A percentile compares a stretch with the other conserved stretches of the same genome.
phyloP scores from a whole-genome alignment of 306 rosid genomes.

The Sindora glabra region DNA sequence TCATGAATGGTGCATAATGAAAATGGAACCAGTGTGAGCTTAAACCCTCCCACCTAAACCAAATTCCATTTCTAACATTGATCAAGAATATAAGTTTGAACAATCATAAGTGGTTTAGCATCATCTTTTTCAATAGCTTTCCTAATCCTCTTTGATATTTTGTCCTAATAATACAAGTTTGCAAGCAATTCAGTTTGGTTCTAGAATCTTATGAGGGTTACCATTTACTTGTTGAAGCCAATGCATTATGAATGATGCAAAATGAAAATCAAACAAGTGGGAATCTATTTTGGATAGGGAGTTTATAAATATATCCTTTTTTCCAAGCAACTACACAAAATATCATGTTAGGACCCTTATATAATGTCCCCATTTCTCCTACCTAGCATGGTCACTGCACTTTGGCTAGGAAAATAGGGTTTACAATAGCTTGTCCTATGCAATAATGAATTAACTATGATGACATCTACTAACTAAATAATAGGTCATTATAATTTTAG shows the following conservation, averaged over 20 bases:
- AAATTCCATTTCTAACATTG: conserved; percentile 92
- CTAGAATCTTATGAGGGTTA: conserved; percentile 93
- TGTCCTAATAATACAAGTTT: conserved; percentile 67
- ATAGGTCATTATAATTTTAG: too few relatives aligned
- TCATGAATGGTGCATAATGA: too few relatives aligned
- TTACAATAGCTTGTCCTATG: too few relatives aligned
- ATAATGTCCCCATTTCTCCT: too few relatives aligned
- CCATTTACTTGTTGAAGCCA: conserved; percentile 80
- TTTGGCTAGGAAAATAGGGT: too few relatives aligned
- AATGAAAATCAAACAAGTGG: conserved; percentile 81
- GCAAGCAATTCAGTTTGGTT: conserved; percentile 71
- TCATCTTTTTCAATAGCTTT: conserved; percentile 54
- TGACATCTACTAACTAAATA: too few relatives aligned
- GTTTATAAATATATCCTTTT: conserved; percentile 88
- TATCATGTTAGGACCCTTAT: conserved; percentile 62
- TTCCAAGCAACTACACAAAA: conserved; percentile 91
- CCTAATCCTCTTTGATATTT: conserved; percentile 64
- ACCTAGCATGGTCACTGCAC: too few relatives aligned
- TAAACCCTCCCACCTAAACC: conserved; percentile 95
- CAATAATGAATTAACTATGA: too few relatives aligned
- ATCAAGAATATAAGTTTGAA: conserved; percentile 54
- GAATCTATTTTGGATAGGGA: conserved; percentile 61
- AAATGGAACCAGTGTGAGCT: conserved; percentile 88
- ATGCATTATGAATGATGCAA: conserved; percentile 55
- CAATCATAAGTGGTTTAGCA: conserved; percentile 43